These are phyloP conservation scores for Boletus fagicola DNA, from an alignment of 768 basidiomycete species.

Conservation along the genomic window DNA sequence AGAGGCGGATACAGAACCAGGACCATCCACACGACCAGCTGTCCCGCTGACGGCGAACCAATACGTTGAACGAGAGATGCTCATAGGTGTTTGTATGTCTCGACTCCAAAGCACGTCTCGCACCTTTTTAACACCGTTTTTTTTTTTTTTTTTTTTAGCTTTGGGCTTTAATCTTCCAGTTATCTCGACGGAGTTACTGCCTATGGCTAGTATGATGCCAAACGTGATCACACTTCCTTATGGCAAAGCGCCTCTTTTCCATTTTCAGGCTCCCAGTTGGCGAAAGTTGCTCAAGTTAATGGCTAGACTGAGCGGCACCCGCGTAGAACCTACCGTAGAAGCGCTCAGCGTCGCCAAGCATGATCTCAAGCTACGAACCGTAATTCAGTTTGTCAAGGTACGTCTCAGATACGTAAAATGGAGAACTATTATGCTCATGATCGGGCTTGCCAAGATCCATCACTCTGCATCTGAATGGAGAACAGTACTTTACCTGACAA, in stretches of 20 bases:
- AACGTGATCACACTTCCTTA: conserved; percentile 74
- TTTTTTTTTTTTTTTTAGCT: no score
- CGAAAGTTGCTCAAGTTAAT: conserved; percentile 69
- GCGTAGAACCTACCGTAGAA: conserved; percentile 68
- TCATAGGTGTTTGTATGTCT: conserved; percentile 62
- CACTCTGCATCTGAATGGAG: conserved; percentile 63
- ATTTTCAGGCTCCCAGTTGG: conserved; percentile 75
- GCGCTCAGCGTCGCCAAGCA: conserved; percentile 57
- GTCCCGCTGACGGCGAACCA: conserved; percentile 30
- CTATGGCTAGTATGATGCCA: conserved; percentile 58
- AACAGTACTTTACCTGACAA: conserved; percentile 72
- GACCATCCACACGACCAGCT: conserved; percentile 13
- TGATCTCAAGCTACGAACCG: conserved; percentile 63
- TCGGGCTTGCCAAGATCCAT: conserved; percentile 46
- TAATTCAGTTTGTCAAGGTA: conserved; percentile 79
- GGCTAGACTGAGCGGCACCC: conserved; percentile 68
- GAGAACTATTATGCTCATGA: background rate
- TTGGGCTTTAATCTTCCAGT: conserved; percentile 63
- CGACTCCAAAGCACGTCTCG: background rate
- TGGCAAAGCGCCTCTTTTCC: conserved; percentile 63
- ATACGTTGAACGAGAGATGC: conserved; percentile 58
- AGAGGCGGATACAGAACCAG: conserved; percentile 11
- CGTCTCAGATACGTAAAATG: conserved; percentile 15
- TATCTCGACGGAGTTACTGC: conserved; percentile 45
- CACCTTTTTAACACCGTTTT: conserved; percentile 10